These are phyloP conservation scores for Salvia rosmarinus DNA, from an alignment of 257 asterid genomes.

Conservation along the genomic window DNA sequence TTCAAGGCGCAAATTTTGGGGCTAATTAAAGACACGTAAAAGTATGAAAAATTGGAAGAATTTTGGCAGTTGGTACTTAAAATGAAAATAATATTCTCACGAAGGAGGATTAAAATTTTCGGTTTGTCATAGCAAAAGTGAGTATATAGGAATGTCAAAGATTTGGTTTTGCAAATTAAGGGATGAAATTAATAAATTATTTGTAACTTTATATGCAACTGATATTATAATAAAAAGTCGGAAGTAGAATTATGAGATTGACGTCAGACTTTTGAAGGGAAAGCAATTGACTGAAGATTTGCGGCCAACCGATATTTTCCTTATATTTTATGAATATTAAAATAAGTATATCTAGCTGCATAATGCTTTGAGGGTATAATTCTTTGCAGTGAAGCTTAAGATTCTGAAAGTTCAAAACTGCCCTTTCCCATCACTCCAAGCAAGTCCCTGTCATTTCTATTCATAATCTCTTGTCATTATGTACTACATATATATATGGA, in stretches of 20 bases:
- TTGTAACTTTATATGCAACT: too few species aligned
- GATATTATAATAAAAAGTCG: not conserved
- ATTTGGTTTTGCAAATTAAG: constrained; percentile 3
- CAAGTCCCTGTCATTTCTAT: constrained; percentile 31
- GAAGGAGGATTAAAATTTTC: too few species aligned
- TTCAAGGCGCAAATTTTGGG: too few species aligned
- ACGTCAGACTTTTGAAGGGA: constrained; percentile 24
- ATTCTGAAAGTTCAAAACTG: constrained; percentile 37
- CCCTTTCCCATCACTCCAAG: constrained; percentile 51
- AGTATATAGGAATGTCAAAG: not conserved
- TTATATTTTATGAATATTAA: not conserved
- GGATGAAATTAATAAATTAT: not conserved
- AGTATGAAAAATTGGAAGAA: too few species aligned
- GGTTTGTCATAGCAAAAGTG: too few species aligned
- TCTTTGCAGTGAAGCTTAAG: constrained; percentile 40
- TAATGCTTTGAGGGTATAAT: constrained; percentile 26
- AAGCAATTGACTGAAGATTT: constrained; percentile 42
- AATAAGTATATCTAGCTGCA: not conserved
- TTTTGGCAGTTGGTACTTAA: too few species aligned
- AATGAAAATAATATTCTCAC: too few species aligned
- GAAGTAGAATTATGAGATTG: not conserved
- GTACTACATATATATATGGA: not conserved
- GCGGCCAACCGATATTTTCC: not conserved
- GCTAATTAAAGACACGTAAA: too few species aligned
- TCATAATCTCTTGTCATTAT: constrained; percentile 19